These are phyloP conservation scores for Pichia nakasei DNA, from an alignment of 805 yeast genomes.

Conservation along the genomic window DNA sequence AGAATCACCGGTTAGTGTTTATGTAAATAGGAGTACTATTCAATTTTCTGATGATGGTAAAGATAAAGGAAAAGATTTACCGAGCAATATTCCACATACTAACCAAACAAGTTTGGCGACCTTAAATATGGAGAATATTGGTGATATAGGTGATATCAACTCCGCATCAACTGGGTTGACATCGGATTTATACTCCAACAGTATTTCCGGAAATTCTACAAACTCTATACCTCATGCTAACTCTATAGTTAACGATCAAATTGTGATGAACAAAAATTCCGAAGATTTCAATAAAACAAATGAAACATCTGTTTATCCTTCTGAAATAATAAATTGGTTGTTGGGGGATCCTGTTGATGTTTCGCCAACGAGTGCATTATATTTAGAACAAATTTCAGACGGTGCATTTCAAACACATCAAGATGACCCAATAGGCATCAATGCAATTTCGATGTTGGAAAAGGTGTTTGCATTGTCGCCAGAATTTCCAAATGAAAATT, in stretches of 20 bases:
- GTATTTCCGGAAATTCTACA: not conserved
- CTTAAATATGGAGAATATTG: not conserved
- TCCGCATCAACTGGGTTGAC: not conserved
- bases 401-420: conserved; percentile 13
- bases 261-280: too few relatives aligned
- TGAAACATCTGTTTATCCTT: not conserved
- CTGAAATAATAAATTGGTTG: conserved; percentile 15
- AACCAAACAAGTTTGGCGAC: not conserved
- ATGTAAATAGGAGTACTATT: too few relatives aligned
- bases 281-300: not conserved
- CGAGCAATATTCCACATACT: too few relatives aligned
- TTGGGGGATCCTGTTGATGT: conserved; percentile 11
- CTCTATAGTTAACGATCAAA: too few relatives aligned
- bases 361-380: conserved; percentile 4
- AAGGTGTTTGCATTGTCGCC: conserved; percentile 19
- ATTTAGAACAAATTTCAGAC: conserved; percentile 10
- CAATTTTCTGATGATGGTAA: not conserved
- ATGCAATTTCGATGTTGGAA: conserved; percentile 15
- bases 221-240: not conserved
- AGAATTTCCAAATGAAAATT: conserved; percentile 17
- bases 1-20: too few relatives aligned
- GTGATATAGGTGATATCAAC: not conserved
- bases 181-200: not conserved
- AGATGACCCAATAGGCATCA: conserved; percentile 15
- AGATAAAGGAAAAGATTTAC: too few relatives aligned